These are phyloP conservation scores for Arxiozyma slooffiae DNA, from an alignment of 1,139 yeast species.

Conservation along the genomic window DNA sequence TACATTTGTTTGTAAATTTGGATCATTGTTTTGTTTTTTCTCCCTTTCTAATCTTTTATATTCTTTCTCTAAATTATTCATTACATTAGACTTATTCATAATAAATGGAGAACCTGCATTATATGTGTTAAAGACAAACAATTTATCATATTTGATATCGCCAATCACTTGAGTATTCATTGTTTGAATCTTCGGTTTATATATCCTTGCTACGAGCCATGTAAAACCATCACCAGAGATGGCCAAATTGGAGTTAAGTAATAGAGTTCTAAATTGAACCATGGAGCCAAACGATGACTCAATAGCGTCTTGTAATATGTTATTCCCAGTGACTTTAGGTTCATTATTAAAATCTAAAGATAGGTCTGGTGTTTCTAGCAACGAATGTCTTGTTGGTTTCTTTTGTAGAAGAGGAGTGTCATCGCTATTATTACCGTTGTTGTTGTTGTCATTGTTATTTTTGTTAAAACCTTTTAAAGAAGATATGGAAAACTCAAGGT, in stretches of 20 bases:
- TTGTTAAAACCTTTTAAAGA: conserved; percentile 33
- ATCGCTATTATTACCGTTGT: conserved; percentile 7
- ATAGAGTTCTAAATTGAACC: conserved; percentile 53
- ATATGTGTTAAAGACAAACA: conserved; percentile 66
- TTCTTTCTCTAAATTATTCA: conserved; percentile 17
- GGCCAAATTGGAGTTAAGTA: conserved; percentile 51
- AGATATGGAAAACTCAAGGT: conserved; percentile 50
- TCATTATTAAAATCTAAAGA: conserved; percentile 30
- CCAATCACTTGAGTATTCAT: conserved; percentile 13
- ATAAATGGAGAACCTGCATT: conserved; percentile 58
- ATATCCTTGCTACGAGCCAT: conserved; percentile 60
- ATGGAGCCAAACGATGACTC: conserved; percentile 56
- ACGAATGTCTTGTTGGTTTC: conserved; percentile 19
- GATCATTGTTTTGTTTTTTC: conserved; percentile 4
- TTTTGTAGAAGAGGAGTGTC: conserved; percentile 9
- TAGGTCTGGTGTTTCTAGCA: conserved; percentile 39
- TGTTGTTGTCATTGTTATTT: neutral
- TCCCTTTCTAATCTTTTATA: conserved; percentile 3
- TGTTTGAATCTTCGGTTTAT: conserved; percentile 6
- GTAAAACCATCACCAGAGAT: conserved; percentile 69
- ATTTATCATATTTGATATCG: conserved; percentile 33
- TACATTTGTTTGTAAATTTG: neutral
- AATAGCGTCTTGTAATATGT: conserved; percentile 37
- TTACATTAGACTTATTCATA: conserved; percentile 25
- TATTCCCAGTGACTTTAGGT: conserved; percentile 25